Conservation (phyloP, 2,329 filamentous ascomycete species). For the Penicillium sp. region DNA sequence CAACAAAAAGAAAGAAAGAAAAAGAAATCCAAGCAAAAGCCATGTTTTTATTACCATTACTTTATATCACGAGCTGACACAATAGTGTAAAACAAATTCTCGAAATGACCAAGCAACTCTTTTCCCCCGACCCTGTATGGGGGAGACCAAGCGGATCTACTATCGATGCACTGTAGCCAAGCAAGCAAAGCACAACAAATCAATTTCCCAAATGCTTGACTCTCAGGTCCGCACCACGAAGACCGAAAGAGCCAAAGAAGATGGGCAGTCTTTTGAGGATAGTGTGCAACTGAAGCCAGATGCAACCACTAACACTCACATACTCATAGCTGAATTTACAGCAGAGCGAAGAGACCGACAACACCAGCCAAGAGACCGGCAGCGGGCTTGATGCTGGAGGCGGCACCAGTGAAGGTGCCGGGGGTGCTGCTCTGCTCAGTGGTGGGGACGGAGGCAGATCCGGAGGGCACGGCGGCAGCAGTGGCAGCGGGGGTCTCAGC, state of each 20-base stretch:
- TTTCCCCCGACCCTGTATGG: conserved; percentile 2
- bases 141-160: conserved; percentile 13
- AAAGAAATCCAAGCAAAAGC: conserved; percentile 4
- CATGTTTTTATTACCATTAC: conserved; percentile 25
- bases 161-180: conserved; percentile 8
- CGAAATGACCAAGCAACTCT: conserved; percentile 25
- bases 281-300: neutral
- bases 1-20: neutral
- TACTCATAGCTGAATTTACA: conserved; percentile 29
- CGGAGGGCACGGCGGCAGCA: conserved; percentile 6
- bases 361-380: conserved; percentile 39
- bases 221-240: conserved; percentile 19
- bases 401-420: conserved; percentile 35
- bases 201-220: neutral
- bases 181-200: conserved; percentile 9
- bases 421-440: neutral
- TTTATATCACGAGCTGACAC: conserved; percentile 11
- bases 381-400: conserved; percentile 34
- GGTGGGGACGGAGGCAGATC: neutral
- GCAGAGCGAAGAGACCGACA: conserved; percentile 39
- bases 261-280: neutral
- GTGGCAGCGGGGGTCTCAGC: conserved; percentile 7
- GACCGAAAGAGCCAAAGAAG: conserved; percentile 7
- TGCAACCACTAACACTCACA: neutral
- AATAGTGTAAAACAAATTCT: conserved; percentile 15